These are phyloP conservation scores for Dentipellis fragilis DNA, from an alignment of 768 basidiomycete species.

Conservation along the genomic window DNA sequence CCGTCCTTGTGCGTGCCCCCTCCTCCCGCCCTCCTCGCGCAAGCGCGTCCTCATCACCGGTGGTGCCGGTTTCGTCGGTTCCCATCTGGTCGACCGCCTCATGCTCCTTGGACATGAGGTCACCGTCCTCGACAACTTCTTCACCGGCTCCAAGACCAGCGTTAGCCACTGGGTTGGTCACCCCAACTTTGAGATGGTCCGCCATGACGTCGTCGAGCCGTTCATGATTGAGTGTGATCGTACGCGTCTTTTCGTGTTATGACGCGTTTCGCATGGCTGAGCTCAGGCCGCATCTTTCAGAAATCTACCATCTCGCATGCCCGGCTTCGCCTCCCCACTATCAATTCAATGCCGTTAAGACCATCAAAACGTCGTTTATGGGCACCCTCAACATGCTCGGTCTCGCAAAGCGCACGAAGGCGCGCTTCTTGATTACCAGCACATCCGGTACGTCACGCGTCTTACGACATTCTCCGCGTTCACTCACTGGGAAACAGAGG, in stretches of 20 bases:
- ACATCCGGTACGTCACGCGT: slow-evolving; percentile 66
- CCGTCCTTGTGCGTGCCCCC: slow-evolving; percentile 20
- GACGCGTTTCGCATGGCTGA: background rate
- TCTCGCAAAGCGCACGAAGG: slow-evolving; percentile 94
- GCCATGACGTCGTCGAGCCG: slow-evolving; percentile 94
- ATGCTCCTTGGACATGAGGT: slow-evolving; percentile 98
- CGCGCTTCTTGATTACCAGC: slow-evolving; percentile 90
- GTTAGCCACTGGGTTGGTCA: slow-evolving; percentile 95
- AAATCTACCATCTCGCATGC: slow-evolving; percentile 98
- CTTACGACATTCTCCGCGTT: background rate
- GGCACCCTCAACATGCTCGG: slow-evolving; percentile 99
- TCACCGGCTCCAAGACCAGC: slow-evolving; percentile 96
- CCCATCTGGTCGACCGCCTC: slow-evolving; percentile 93
- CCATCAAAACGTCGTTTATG: slow-evolving; percentile 96
- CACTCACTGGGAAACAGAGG: slow-evolving; percentile 42
- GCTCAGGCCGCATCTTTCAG: slow-evolving; percentile 35
- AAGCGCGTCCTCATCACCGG: slow-evolving; percentile 94
- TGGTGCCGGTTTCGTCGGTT: slow-evolving; percentile 98
- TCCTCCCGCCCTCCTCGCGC: slow-evolving; percentile 64
- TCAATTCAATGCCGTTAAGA: slow-evolving; percentile 96
- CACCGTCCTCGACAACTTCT: slow-evolving; percentile 96
- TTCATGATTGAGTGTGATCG: slow-evolving; percentile 99
- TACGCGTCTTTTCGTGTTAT: slow-evolving; percentile 28
- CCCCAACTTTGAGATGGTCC: slow-evolving; percentile 96
- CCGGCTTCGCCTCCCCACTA: slow-evolving; percentile 97